A percentile compares a stretch with the other conserved stretches of the same genome.
Evolutionary conservation across 768 basidiomycete genomes (phyloP).

Genomic region (Boletales sp.): DNA sequence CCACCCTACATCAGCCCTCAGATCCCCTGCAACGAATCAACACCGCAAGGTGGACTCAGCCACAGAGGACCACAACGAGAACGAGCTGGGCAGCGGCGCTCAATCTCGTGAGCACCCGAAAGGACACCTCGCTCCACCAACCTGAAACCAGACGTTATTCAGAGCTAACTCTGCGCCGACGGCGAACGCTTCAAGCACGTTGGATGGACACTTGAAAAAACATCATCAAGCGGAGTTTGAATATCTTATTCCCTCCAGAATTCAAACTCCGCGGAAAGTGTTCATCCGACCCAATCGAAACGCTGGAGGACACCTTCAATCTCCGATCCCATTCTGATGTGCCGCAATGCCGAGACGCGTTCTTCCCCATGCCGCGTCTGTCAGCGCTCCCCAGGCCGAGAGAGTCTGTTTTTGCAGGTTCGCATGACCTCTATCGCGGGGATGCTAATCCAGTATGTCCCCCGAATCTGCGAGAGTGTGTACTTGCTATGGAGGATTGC

Average conservation of each 20-base stretch:
- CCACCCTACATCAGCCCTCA: constrained; percentile 41
- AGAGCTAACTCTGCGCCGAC: constrained; percentile 40
- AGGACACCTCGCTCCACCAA: constrained; percentile 75
- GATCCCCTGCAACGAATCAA: constrained; percentile 46
- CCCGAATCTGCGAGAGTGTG: constrained; percentile 70
- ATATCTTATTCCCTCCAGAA: constrained; percentile 22
- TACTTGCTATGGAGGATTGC: constrained; percentile 74
- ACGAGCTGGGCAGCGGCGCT: constrained; percentile 37
- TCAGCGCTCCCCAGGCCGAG: constrained; percentile 48
- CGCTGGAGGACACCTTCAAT: constrained; percentile 12
- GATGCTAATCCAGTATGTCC: constrained; percentile 67
- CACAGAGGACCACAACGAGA: constrained; percentile 24
- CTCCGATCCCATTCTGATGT: constrained; percentile 23
- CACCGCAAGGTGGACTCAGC: constrained; percentile 51
- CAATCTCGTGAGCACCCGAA: constrained; percentile 49
- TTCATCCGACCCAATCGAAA: too few relatives aligned
- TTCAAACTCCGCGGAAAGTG: too few relatives aligned
- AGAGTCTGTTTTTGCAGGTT: constrained; percentile 71
- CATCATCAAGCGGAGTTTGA: constrained; percentile 20
- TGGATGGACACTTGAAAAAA: constrained; percentile 58
- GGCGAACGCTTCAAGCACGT: constrained; percentile 62
- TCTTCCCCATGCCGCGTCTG: constrained; percentile 38
- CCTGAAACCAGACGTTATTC: constrained; percentile 64
- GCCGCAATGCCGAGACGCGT: constrained; percentile 13
- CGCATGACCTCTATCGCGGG: constrained; percentile 59